Conservation (phyloP, 2,329 filamentous ascomycete species). For the Metarhizium sp. region DNA sequence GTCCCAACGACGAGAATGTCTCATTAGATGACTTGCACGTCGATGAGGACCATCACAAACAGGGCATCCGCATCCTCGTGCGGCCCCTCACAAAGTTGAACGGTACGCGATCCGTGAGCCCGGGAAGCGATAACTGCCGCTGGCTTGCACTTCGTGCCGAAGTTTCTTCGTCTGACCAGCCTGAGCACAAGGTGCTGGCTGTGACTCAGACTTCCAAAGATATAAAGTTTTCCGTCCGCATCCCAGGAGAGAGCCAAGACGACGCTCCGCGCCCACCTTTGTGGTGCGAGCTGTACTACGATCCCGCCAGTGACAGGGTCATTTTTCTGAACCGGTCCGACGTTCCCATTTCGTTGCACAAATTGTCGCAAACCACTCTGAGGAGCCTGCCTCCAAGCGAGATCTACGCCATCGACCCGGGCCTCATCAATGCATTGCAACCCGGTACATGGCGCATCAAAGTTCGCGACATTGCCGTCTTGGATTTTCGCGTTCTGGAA, state of each 20-base stretch:
- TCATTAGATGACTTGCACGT: slow-evolving; percentile 43
- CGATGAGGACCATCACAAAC: slow-evolving; percentile 42
- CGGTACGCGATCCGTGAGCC: slow-evolving; percentile 44
- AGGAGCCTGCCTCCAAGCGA: slow-evolving; percentile 32
- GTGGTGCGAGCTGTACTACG: slow-evolving; percentile 53
- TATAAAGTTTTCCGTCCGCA: slow-evolving; percentile 50
- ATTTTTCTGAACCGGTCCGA: slow-evolving; percentile 48
- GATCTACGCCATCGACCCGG: slow-evolving; percentile 33
- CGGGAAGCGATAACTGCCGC: slow-evolving; percentile 45
- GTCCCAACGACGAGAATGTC: slow-evolving; percentile 32
- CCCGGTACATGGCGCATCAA: slow-evolving; percentile 50
- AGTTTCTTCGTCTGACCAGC: slow-evolving; percentile 39
- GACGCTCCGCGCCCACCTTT: slow-evolving; percentile 35
- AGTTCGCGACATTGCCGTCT: slow-evolving; percentile 36
- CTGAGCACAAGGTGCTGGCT: slow-evolving; percentile 47
- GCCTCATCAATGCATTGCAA: slow-evolving; percentile 34
- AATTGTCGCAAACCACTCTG: slow-evolving; percentile 30
- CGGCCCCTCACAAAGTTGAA: slow-evolving; percentile 43
- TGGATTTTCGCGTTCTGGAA: slow-evolving; percentile 50
- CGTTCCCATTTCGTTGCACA: slow-evolving; percentile 39
- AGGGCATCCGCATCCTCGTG: slow-evolving; percentile 49
- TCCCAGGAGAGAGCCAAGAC: slow-evolving; percentile 38
- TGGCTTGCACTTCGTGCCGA: slow-evolving; percentile 48
- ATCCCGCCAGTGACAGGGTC: slow-evolving; percentile 48
- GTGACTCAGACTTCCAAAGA: slow-evolving; percentile 51